Percentiles rank a stretch among this genome's conserved stretches.
Conservation (phyloP, 306 rosid genomes). For the Trifolium subterraneum region DNA sequence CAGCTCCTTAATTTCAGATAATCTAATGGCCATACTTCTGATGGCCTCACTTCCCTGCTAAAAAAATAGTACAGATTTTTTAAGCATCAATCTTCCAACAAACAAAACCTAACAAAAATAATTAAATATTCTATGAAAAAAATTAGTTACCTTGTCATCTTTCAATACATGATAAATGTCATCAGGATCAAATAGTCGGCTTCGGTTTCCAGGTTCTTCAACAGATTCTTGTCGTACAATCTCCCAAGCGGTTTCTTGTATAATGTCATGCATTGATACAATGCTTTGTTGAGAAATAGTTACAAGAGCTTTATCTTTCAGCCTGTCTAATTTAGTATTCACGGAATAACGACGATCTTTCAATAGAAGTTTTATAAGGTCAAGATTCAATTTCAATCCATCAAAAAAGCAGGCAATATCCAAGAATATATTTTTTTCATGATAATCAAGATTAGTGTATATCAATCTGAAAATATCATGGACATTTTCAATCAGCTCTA, state of each 20-base stretch:
- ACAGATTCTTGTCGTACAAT: background rate
- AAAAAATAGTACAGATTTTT: background rate
- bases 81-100: background rate
- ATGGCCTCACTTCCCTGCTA: slow-evolving; percentile 2
- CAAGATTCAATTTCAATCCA: slow-evolving; percentile 5
- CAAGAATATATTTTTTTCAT: background rate
- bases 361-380: background rate
- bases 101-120: background rate
- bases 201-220: slow-evolving; percentile 4
- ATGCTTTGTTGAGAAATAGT: background rate
- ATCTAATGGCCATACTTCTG: background rate
- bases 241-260: background rate
- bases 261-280: slow-evolving; percentile 11
- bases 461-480: background rate
- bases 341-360: slow-evolving; percentile 23
- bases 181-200: slow-evolving; percentile 3
- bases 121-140: background rate
- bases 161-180: slow-evolving; percentile 28
- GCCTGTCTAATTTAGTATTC: background rate
- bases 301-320: slow-evolving; percentile 5
- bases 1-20: slow-evolving; percentile 5
- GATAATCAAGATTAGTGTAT: background rate
- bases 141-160: background rate
- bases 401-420: slow-evolving; percentile 32
- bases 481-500: background rate